phyloP scores from a whole-genome alignment of 768 basidiomycete genomes.

The Rhodotorula diobovata region DNA sequence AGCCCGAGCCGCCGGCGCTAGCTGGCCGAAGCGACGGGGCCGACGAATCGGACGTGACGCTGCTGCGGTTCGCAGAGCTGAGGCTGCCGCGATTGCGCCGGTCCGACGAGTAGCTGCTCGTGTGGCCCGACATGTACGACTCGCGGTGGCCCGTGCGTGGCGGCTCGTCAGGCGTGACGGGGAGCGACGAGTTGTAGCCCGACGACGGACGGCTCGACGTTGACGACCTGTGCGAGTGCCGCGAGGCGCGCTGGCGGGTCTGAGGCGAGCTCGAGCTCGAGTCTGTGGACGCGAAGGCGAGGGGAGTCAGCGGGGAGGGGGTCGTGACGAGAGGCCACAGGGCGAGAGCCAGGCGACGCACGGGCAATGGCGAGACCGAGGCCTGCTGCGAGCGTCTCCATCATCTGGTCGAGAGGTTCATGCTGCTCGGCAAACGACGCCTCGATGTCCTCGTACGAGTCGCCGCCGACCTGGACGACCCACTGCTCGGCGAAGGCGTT shows the following conservation, averaged over 20 bases:
- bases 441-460: conserved; percentile 10
- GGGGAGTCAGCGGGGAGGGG: too few species aligned
- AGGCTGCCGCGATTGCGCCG: conserved; percentile 13
- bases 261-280: background rate
- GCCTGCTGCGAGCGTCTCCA: conserved; percentile 33
- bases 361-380: conserved; percentile 23
- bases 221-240: conserved; percentile 1
- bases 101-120: conserved; percentile 16
- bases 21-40: conserved; percentile 6
- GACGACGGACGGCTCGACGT: background rate
- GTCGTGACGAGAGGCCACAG: background rate
- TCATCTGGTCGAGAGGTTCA: conserved; percentile 28
- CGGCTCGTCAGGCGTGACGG: background rate
- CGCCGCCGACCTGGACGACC: conserved; percentile 12
- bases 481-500: conserved; percentile 19
- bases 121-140: conserved; percentile 18
- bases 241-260: background rate
- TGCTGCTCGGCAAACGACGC: conserved; percentile 10
- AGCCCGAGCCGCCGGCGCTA: background rate
- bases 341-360: background rate
- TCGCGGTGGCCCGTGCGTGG: background rate
- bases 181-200: background rate
- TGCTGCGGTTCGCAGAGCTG: conserved; percentile 14
- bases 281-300: background rate
- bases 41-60: conserved; percentile 30